Percentiles rank a stretch among this genome's conserved stretches.
These are phyloP conservation scores for Calocybe cyanea DNA, from an alignment of 768 basidiomycete genomes.

Conservation along the genomic window DNA sequence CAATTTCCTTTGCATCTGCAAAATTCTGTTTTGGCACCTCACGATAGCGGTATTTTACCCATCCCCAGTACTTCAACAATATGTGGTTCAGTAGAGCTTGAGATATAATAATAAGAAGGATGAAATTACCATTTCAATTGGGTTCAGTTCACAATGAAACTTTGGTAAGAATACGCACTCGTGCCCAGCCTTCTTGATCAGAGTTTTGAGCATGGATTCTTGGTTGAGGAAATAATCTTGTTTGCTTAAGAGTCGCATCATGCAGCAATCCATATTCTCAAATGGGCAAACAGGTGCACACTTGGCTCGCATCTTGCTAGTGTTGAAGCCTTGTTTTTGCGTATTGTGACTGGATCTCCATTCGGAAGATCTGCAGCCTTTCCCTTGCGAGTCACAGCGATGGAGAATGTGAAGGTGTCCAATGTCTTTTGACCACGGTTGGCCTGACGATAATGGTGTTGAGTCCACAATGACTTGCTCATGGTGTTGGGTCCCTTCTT, in stretches of 20 bases:
- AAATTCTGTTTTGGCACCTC: slow-evolving; percentile 22
- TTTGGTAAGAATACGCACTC: slow-evolving; percentile 13
- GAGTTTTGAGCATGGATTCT: slow-evolving; percentile 26
- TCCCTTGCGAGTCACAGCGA: too few species aligned
- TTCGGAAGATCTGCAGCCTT: slow-evolving; percentile 35
- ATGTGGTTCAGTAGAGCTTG: too few species aligned
- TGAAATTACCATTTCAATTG: slow-evolving; percentile 39
- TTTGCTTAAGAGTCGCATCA: slow-evolving; percentile 33
- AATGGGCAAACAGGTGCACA: slow-evolving; percentile 32
- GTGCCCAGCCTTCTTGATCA: slow-evolving; percentile 30
- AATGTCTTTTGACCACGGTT: too few species aligned
- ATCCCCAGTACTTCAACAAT: too few species aligned
- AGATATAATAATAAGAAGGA: background rate
- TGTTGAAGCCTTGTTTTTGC: slow-evolving; percentile 36
- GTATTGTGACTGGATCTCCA: slow-evolving; percentile 31
- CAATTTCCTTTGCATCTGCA: slow-evolving; percentile 19
- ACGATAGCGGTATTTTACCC: slow-evolving; percentile 30
- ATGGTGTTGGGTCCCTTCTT: too few species aligned
- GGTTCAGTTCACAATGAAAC: slow-evolving; percentile 23
- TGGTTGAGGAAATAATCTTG: slow-evolving; percentile 38
- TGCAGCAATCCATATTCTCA: slow-evolving; percentile 32
- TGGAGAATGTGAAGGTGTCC: too few species aligned
- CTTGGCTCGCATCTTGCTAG: slow-evolving; percentile 26
- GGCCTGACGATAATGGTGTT: too few species aligned
- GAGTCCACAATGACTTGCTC: too few species aligned